phyloP scores from a whole-genome alignment of 1,284 basidiomycete species.

The Sporisorium exsertum region DNA sequence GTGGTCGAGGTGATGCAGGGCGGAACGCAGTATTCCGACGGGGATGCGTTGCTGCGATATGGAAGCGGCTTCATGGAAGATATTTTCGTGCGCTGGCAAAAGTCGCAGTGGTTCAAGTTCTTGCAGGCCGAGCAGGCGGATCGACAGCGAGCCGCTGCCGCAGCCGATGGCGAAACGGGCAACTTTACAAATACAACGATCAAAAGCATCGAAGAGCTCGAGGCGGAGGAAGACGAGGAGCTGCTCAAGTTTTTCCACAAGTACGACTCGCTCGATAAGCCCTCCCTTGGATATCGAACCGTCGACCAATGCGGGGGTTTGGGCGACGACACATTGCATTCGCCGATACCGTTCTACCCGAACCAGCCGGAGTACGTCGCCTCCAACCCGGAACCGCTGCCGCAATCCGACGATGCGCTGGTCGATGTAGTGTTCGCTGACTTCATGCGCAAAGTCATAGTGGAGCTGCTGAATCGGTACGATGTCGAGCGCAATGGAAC shows the following conservation, averaged over 20 bases:
- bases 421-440: slow-evolving; percentile 57
- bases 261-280: slow-evolving; percentile 43
- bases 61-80: slow-evolving; percentile 41
- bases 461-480: slow-evolving; percentile 51
- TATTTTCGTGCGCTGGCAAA: slow-evolving; percentile 49
- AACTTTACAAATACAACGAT: slow-evolving; percentile 16
- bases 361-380: slow-evolving; percentile 65
- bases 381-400: slow-evolving; percentile 45
- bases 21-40: slow-evolving; percentile 32
- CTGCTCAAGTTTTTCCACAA: slow-evolving; percentile 37
- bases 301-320: slow-evolving; percentile 53
- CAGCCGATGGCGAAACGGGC: slow-evolving; percentile 14
- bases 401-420: slow-evolving; percentile 32
- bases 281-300: slow-evolving; percentile 68
- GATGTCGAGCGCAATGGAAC: slow-evolving; percentile 30
- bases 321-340: slow-evolving; percentile 65
- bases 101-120: slow-evolving; percentile 50
- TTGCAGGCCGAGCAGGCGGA: slow-evolving; percentile 28
- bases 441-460: slow-evolving; percentile 36
- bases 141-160: slow-evolving; percentile 18
- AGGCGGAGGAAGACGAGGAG: slow-evolving; percentile 48
- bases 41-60: slow-evolving; percentile 38
- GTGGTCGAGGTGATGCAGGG: slow-evolving; percentile 48
- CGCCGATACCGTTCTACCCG: slow-evolving; percentile 48
- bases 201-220: slow-evolving; percentile 38